phyloP scores from a whole-genome alignment of 805 yeast species.

The Yarrowia sp. region DNA sequence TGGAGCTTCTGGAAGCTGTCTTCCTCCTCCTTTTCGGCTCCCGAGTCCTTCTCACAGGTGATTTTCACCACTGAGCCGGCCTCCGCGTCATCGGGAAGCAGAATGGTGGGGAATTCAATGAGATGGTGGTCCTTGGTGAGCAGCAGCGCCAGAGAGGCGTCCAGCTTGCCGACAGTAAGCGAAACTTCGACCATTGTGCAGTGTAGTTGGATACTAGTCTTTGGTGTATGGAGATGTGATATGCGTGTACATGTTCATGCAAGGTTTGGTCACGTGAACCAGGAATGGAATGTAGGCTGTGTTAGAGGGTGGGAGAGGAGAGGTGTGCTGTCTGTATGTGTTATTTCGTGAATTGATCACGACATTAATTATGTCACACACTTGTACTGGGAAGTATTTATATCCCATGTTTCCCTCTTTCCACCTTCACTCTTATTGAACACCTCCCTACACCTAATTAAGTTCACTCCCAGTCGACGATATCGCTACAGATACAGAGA shows the following conservation, averaged over 20 bases:
- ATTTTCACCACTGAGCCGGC: conserved; percentile 93
- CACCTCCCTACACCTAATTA: background rate
- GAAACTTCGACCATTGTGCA: conserved; percentile 80
- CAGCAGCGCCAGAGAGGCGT: conserved; percentile 90
- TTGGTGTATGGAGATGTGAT: conserved; percentile 4
- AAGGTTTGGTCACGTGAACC: conserved; percentile 5
- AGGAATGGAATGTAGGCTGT: background rate
- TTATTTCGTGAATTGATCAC: background rate
- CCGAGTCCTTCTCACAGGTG: conserved; percentile 77
- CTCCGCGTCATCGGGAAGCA: conserved; percentile 85
- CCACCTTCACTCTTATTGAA: background rate
- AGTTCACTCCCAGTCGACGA: conserved; percentile 33
- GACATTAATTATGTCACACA: background rate
- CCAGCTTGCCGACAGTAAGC: conserved; percentile 92
- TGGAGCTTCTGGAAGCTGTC: conserved; percentile 69
- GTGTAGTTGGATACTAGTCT: background rate
- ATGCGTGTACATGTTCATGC: conserved; percentile 14
- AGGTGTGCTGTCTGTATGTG: too few relatives aligned
- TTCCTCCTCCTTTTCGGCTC: conserved; percentile 67
- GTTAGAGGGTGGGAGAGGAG: too few relatives aligned
- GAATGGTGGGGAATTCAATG: conserved; percentile 94
- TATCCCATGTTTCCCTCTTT: background rate
- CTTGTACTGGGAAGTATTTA: background rate
- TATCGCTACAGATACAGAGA: conserved; percentile 14
- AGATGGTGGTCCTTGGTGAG: conserved; percentile 91